Evolutionary conservation across 495 filamentous ascomycete species (phyloP), one percentile per base, ranked within the genome.

Genomic region (Thozetella sp.): DNA sequence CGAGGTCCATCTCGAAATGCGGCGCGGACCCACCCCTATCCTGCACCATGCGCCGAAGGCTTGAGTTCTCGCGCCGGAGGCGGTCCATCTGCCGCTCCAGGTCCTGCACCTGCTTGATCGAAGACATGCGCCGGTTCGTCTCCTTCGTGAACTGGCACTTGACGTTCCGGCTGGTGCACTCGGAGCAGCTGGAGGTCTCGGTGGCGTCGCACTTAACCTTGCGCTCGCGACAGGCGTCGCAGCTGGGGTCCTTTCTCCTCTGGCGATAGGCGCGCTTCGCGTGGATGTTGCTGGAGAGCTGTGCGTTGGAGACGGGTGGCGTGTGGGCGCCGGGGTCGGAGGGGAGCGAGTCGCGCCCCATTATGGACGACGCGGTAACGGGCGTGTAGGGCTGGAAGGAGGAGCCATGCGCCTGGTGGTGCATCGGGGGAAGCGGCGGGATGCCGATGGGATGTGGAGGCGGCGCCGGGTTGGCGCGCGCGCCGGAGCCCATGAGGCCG

Each of bases 151-250:
- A 99, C 72, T 97, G 94, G 68, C 95, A 99, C 70, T 95, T 96
- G 52, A 97, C 93, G 69, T 91, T 93, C 62, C 95, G 86, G 67
- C 92, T 97, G 15, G 90, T 91, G 76, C 95, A 99, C 77, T 99
- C 95, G 2, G 94, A 97, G 75, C 95, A 99, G 73, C 93, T 95
- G 23, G 90, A 85, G 40, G 91, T 97, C 64, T 99, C 95, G 53
- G 95, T 97, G 27, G 95, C 95, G 77, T 99, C 95, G 77, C 95
- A 99, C 83, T 99, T 99, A 76, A 99, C 95, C 80, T 99, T 99
- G 61, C 95, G 86, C 76, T 99, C 95, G 54, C 95, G 86, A 71
- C 95, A 99, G 46, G 95, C 95, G 77, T 99, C 95, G 74, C 95
- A 99, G 70, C 94, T 97, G 17, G 95, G 95, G 68, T 98, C 95